Conservation (phyloP, 805 yeast genomes). For the Metahyphopichia silvanorum region DNA sequence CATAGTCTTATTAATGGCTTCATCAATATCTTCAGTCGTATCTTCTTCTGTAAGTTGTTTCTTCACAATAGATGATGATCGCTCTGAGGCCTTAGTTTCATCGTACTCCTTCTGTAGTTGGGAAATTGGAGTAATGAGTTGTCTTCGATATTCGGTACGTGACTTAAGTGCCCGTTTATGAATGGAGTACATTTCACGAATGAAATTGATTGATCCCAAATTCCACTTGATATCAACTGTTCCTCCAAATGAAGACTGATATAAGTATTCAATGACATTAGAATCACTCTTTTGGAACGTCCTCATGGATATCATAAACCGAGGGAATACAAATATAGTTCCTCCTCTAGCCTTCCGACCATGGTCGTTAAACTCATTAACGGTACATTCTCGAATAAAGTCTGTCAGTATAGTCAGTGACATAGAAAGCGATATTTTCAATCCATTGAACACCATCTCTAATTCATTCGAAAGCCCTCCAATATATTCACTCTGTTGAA, state of each 20-base stretch:
- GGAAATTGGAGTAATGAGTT: neutral
- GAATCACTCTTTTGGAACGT: constrained; percentile 58
- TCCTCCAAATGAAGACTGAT: constrained; percentile 77
- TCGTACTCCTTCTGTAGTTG: constrained; percentile 17
- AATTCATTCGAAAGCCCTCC: constrained; percentile 53
- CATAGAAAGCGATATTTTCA: constrained; percentile 65
- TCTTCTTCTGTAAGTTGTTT: constrained; percentile 13
- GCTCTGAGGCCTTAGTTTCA: constrained; percentile 22
- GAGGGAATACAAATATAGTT: constrained; percentile 74
- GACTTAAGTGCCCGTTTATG: constrained; percentile 73
- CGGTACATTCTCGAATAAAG: constrained; percentile 40
- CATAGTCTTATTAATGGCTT: constrained; percentile 35
- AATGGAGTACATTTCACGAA: constrained; percentile 87
- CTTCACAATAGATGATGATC: constrained; percentile 6
- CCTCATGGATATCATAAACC: constrained; percentile 70
- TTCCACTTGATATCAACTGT: constrained; percentile 93
- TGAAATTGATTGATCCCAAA: constrained; percentile 83
- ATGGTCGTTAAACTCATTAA: constrained; percentile 53
- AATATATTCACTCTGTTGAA: constrained; percentile 45
- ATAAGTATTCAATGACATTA: constrained; percentile 61
- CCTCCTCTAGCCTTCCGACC: constrained; percentile 73
- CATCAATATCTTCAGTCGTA: constrained; percentile 25
- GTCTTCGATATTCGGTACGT: constrained; percentile 39
- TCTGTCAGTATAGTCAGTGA: constrained; percentile 52
- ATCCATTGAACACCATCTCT: constrained; percentile 57